Conservation (phyloP, 2,329 filamentous ascomycete genomes). For the Aspergillus sp. region DNA sequence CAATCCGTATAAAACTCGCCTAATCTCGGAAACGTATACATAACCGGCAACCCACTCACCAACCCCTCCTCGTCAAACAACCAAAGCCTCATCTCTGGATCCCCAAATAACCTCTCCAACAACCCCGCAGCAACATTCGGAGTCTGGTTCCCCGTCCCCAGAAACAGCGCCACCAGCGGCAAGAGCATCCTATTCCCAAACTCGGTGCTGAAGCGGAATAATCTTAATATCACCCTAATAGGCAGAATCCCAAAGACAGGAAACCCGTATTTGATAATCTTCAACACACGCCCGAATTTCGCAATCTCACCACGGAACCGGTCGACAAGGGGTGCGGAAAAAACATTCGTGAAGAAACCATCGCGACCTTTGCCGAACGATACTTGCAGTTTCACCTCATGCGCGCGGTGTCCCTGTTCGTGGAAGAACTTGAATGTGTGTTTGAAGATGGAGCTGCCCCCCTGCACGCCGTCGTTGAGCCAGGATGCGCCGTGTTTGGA, state of each 20-base stretch:
- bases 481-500: constrained; percentile 57
- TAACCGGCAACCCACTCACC: constrained; percentile 55
- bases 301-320: constrained; percentile 57
- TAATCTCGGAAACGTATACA: constrained; percentile 63
- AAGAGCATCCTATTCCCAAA: constrained; percentile 71
- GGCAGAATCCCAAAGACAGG: constrained; percentile 57
- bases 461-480: constrained; percentile 64
- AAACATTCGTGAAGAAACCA: constrained; percentile 63
- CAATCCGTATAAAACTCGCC: constrained; percentile 58
- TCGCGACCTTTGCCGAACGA: constrained; percentile 59
- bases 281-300: constrained; percentile 55
- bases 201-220: constrained; percentile 68
- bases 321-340: constrained; percentile 56
- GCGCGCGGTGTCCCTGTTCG: constrained; percentile 56
- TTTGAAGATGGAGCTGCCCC: constrained; percentile 61
- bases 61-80: constrained; percentile 57
- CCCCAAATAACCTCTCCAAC: constrained; percentile 60
- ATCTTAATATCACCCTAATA: constrained; percentile 63
- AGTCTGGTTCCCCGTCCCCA: constrained; percentile 74
- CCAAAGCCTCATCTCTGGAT: constrained; percentile 62
- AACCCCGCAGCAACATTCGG: constrained; percentile 70
- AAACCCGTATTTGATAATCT: constrained; percentile 56
- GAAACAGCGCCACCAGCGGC: constrained; percentile 70
- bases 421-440: constrained; percentile 64
- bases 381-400: constrained; percentile 60